phyloP scores from a whole-genome alignment of 2,329 filamentous ascomycete species.

The Diaporthe vexans region DNA sequence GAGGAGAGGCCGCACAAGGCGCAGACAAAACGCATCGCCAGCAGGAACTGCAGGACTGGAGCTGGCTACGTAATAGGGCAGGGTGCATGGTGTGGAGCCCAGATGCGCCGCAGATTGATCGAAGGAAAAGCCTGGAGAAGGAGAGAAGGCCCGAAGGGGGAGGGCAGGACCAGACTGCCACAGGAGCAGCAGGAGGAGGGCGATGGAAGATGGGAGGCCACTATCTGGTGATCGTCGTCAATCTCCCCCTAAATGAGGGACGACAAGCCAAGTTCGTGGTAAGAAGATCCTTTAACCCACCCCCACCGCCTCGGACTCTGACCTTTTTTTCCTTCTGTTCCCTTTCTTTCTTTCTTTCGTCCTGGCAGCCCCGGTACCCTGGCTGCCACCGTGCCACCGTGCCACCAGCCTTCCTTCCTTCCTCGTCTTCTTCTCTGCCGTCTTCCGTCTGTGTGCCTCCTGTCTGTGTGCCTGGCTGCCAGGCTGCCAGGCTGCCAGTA shows the following conservation, averaged over 20 bases:
- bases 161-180: background rate
- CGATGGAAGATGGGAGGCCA: conserved; percentile 7
- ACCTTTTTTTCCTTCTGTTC: background rate
- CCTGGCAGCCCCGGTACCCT: too few relatives aligned
- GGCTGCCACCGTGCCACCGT: background rate
- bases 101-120: conserved; percentile 11
- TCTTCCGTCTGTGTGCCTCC: background rate
- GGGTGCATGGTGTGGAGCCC: conserved; percentile 8
- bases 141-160: background rate
- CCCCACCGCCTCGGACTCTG: conserved; percentile 23
- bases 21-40: conserved; percentile 15
- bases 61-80: conserved; percentile 30
- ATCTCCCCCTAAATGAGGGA: conserved; percentile 39
- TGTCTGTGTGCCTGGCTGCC: background rate
- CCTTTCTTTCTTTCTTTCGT: too few relatives aligned
- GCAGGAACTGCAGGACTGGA: background rate
- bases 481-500: too few relatives aligned
- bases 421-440: background rate
- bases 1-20: conserved; percentile 18
- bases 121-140: background rate
- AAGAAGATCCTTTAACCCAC: conserved; percentile 34
- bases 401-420: background rate
- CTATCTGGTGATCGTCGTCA: conserved; percentile 35
- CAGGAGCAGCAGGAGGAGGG: background rate
- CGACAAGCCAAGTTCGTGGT: conserved; percentile 31